phyloP scores from a whole-genome alignment of 2,329 filamentous ascomycete species.

The Talaromyces funiculosus region DNA sequence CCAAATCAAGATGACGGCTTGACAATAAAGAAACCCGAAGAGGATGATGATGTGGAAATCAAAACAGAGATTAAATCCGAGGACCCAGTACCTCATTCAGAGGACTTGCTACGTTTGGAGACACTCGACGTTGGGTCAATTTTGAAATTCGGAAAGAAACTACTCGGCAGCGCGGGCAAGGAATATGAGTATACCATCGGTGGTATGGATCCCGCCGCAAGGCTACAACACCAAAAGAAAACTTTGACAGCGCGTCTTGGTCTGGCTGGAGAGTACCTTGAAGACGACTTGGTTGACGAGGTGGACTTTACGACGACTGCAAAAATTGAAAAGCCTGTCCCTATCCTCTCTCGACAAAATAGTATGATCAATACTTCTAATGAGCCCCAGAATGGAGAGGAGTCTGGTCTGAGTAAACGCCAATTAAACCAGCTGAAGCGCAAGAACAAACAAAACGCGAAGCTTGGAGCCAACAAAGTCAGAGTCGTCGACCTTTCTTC shows the following conservation, averaged over 20 bases:
- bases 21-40: conserved; percentile 41
- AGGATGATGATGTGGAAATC: conserved; percentile 43
- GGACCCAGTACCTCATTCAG: conserved; percentile 33
- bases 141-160: conserved; percentile 73
- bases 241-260: conserved; percentile 76
- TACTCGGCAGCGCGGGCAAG: conserved; percentile 74
- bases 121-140: conserved; percentile 73
- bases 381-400: conserved; percentile 53
- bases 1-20: conserved; percentile 70
- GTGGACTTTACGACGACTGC: conserved; percentile 50
- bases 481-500: conserved; percentile 81
- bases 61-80: conserved; percentile 29
- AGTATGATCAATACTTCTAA: conserved; percentile 44
- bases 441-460: conserved; percentile 84
- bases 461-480: conserved; percentile 83
- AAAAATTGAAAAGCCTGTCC: conserved; percentile 49
- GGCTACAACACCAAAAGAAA: conserved; percentile 83
- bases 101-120: conserved; percentile 65
- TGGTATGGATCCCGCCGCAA: conserved; percentile 70
- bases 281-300: conserved; percentile 72
- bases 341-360: conserved; percentile 37
- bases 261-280: conserved; percentile 73
- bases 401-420: conserved; percentile 74
- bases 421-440: conserved; percentile 93
- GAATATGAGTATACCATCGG: conserved; percentile 81